phyloP scores from a whole-genome alignment of 176 grass and related monocot genomes.

The Zoysia pacifica region DNA sequence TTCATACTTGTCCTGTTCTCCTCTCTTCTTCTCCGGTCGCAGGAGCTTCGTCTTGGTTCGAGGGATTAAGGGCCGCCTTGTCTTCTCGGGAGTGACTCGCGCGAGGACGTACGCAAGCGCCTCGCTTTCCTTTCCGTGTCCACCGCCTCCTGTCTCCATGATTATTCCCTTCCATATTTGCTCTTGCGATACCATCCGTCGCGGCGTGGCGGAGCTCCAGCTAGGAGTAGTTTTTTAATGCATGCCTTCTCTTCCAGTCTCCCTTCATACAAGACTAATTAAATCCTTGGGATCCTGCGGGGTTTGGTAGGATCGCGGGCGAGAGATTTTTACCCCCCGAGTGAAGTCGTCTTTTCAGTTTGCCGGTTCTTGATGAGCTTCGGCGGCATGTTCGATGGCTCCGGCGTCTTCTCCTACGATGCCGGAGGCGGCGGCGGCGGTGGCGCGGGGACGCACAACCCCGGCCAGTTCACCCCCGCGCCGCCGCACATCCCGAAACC shows the following conservation, averaged over 20 bases:
- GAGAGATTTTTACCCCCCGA: constrained; percentile 13
- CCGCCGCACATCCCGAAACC: constrained; percentile 39
- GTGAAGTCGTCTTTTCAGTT: no score
- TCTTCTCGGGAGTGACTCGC: no score
- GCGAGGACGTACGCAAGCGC: neutral
- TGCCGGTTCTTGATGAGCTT: constrained; percentile 65
- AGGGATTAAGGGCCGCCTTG: neutral
- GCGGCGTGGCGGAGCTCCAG: constrained; percentile 3
- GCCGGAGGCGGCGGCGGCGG: constrained; percentile 31
- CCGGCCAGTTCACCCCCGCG: constrained; percentile 36
- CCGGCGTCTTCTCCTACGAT: constrained; percentile 69
- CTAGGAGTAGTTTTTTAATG: constrained; percentile 43
- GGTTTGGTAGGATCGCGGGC: constrained; percentile 26
- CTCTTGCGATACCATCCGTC: constrained; percentile 12
- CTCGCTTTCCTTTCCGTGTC: constrained; percentile 1
- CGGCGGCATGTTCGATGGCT: constrained; percentile 85
- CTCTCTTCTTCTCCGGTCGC: neutral
- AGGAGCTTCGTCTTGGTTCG: neutral
- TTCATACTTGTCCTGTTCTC: neutral
- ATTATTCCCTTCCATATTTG: constrained; percentile 53
- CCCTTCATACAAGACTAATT: constrained; percentile 14
- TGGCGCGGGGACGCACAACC: constrained; percentile 37
- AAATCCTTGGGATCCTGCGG: constrained; percentile 45
- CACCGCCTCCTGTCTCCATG: neutral
- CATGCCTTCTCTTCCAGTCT: constrained; percentile 11